Conservation (phyloP, 2,329 filamentous ascomycete species). For the Trichocomaceae sp. region DNA sequence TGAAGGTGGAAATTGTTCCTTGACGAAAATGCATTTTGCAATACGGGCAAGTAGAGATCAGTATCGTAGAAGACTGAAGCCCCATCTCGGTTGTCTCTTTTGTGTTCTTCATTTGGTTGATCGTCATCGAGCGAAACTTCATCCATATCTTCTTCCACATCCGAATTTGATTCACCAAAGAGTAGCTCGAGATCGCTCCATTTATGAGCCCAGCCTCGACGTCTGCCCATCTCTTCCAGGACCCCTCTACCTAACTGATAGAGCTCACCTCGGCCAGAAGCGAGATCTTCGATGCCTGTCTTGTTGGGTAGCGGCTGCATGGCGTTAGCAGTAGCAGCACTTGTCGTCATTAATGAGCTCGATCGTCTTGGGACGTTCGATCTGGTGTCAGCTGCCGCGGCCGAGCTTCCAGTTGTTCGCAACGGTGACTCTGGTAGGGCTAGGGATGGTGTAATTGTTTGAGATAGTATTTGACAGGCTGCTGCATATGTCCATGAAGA, state of each 20-base stretch:
- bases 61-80: slow-evolving; percentile 19
- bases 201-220: slow-evolving; percentile 67
- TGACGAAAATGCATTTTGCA: slow-evolving; percentile 57
- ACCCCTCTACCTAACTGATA: slow-evolving; percentile 73
- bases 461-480: slow-evolving; percentile 37
- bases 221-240: slow-evolving; percentile 65
- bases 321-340: slow-evolving; percentile 30
- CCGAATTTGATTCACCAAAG: slow-evolving; percentile 24
- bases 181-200: slow-evolving; percentile 56
- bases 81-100: not conserved
- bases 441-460: slow-evolving; percentile 33
- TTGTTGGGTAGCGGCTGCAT: slow-evolving; percentile 27
- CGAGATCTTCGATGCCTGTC: slow-evolving; percentile 70
- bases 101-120: not conserved
- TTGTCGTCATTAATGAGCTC: slow-evolving; percentile 35
- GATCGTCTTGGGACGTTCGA: slow-evolving; percentile 31
- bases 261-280: slow-evolving; percentile 74
- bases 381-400: slow-evolving; percentile 20
- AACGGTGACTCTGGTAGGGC: slow-evolving; percentile 33
- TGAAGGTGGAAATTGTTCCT: slow-evolving; percentile 59
- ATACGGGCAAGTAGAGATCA: slow-evolving; percentile 49
- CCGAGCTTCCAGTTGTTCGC: slow-evolving; percentile 22
- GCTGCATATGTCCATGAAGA: slow-evolving; percentile 43
- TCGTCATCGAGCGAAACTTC: slow-evolving; percentile 32
- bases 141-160: slow-evolving; percentile 25